Percentiles rank a stretch among this genome's conserved stretches.
These are phyloP conservation scores for Aureobasidium sp. DNA, from an alignment of 2,329 filamentous ascomycete species.

Conservation along the genomic window DNA sequence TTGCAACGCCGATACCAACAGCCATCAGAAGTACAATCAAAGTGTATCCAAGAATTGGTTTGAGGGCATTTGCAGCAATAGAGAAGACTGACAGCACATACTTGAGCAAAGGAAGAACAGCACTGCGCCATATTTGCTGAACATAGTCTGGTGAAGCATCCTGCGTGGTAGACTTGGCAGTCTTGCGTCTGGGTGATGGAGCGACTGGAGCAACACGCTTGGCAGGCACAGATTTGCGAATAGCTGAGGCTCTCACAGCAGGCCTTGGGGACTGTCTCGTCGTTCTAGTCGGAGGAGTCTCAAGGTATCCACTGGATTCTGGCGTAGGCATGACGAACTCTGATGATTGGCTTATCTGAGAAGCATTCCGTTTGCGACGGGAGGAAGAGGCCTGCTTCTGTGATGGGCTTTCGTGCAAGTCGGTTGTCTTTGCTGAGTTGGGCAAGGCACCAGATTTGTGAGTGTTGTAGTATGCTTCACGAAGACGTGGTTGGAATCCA, in stretches of 20 bases:
- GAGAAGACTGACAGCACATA: conserved; percentile 53
- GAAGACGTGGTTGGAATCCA: conserved; percentile 4
- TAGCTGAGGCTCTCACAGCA: conserved; percentile 19
- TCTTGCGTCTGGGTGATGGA: background rate
- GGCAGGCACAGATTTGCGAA: conserved; percentile 12
- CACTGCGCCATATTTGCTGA: conserved; percentile 27
- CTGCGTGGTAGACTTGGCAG: background rate
- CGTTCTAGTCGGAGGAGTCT: background rate
- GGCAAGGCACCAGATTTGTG: background rate
- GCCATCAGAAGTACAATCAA: conserved; percentile 56
- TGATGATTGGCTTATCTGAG: background rate
- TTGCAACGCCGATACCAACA: conserved; percentile 52
- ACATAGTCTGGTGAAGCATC: background rate
- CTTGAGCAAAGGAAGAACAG: conserved; percentile 30
- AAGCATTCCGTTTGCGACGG: conserved; percentile 6
- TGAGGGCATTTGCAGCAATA: conserved; percentile 55
- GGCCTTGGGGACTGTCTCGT: background rate
- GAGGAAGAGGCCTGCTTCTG: background rate
- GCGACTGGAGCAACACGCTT: background rate
- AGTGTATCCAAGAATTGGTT: conserved; percentile 56
- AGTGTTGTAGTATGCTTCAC: conserved; percentile 10
- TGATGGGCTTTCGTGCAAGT: background rate
- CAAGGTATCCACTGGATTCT: background rate
- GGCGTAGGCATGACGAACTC: conserved; percentile 16
- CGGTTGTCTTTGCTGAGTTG: background rate